Base-by-base conservation (phyloP, 192 early-diverging fungal genomes). In the Coemansia sp. region DNA sequence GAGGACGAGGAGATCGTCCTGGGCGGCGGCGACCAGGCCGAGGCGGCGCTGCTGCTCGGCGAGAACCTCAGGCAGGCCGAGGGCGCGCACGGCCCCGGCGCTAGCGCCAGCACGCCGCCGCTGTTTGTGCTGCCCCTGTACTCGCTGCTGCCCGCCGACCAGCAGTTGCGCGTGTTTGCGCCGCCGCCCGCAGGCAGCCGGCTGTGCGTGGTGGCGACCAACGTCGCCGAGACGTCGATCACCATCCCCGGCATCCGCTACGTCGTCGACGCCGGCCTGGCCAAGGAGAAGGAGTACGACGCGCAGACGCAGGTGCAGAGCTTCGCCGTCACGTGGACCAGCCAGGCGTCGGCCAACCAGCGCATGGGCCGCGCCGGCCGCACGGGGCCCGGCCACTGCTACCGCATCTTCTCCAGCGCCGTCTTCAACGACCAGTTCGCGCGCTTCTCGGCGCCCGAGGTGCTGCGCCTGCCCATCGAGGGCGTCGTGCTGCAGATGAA, bases 401-500 rank as follows among this genome's bases (percentile, higher is more conserved):
- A 99, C 79, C 81, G 97, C 19, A 79, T 99, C 6, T 99, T 92
- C 73, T 94, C 92, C 37, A 94, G 93, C 17, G 94, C 95, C 1
- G 95, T 99, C 1, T 99, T 94, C 73, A 88, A 93, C 60, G 89
- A 94, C 65, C 88, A 97, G 60, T 99, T 99, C 76, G 74, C 82
- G 15, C 82, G 85, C 49, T 96, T 96, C 74, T 91, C 93, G 0
- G 85, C 85, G 65, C 96, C 96, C 11, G 97, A 99, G 76, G 96
- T 99, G 59, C 76, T 94, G 73, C 86, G 93, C 42, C 91, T 96
- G 82, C 96, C 98, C 3, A 96, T 99, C 51, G 95, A 97, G 74
- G 94, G 93, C 47, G 94, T 98, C 11, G 94, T 98, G 8, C 83
- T 99, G 46, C 93, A 94, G 67, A 98, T 99, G 97, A 99, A 99